These are phyloP conservation scores for Metarhizium robertsii DNA, from an alignment of 2,329 filamentous ascomycete genomes.

Conservation along the genomic window DNA sequence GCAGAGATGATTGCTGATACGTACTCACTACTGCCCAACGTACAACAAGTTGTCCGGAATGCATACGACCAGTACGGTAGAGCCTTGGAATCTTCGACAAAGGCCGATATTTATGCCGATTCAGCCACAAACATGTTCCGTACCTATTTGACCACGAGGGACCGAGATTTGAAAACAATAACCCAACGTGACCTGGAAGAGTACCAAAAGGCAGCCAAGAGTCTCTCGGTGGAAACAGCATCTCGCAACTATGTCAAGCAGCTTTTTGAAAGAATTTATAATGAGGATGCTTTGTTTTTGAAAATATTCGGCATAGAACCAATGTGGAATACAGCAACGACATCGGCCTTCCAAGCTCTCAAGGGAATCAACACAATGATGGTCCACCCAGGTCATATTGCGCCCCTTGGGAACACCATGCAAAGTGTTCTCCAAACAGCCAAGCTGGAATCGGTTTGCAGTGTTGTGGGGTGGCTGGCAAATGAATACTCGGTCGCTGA, in stretches of 20 bases:
- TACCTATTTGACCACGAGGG: constrained; percentile 42
- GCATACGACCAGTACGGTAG: constrained; percentile 45
- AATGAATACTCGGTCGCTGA: constrained; percentile 49
- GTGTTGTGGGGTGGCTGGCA: constrained; percentile 47
- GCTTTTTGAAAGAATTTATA: constrained; percentile 47
- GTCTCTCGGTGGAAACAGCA: constrained; percentile 41
- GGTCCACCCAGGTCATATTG: constrained; percentile 44
- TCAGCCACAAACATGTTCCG: constrained; percentile 46
- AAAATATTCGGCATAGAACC: constrained; percentile 48
- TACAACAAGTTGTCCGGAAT: constrained; percentile 40
- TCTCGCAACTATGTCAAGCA: constrained; percentile 51
- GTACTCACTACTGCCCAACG: constrained; percentile 45
- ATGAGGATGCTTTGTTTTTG: constrained; percentile 42
- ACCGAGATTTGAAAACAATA: constrained; percentile 42
- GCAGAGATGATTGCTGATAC: constrained; percentile 49
- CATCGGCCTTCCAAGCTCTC: constrained; percentile 41
- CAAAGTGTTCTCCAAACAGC: constrained; percentile 38
- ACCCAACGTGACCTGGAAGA: constrained; percentile 44
- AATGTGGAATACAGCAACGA: constrained; percentile 37
- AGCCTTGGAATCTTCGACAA: constrained; percentile 30
- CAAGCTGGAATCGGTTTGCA: constrained; percentile 42
- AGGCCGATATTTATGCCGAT: constrained; percentile 42
- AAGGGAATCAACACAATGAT: constrained; percentile 41
- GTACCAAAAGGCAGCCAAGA: constrained; percentile 44
- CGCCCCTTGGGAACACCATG: constrained; percentile 39